Evolutionary conservation across 139 green algal genomes (phyloP), one percentile per base, ranked within the genome.

Genomic region (Monoraphidium neglectum): DNA sequence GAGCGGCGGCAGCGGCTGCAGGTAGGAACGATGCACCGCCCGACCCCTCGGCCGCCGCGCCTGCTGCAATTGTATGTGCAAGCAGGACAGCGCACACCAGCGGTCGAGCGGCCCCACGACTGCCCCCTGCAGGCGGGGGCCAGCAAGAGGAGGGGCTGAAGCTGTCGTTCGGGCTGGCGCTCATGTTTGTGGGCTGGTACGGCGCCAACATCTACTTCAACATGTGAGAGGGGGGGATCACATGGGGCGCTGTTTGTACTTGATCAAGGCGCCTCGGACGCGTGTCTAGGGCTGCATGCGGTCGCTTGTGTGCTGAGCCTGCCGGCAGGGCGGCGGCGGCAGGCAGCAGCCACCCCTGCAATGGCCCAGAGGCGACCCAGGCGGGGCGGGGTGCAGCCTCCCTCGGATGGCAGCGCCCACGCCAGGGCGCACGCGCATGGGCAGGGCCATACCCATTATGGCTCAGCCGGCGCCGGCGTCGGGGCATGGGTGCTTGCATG

Each of bases 121-220:
- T 65, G 12, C 46, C 43, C 43, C 43, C 43, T 12, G 43, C 43
- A 51, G 43, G 12, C 8, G 72, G 68, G 2, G 64, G 38, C 61
- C 64, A 71, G 32, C 61, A 49, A 1, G 37, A 54, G 16, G 40
- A 64, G n/a, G 61, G 60, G 28, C 38, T 72, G 4, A 38, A 47
- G 28, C 32, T 47, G 2, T 23, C 43, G 37, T 2, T 77, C 12
- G 57, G 57, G 4, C 85, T 99, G 13, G 93, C 90, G 3, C 28
- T 51, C 0, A 79, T 99, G 28, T 99, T 99, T 79, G 94, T 73
- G 6, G 73, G 86, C 10, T 99, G 96, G 96, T 99, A 99, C 80
- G 49, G 86, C 0, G 93, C 94, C 71, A 99, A 99, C 88, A 98
- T 98, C 76, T 93, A 91, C 79, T 99, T 99, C 91, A 99, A 99